Conservation (phyloP, 148 eudicot species). For the Cornus florida region DNA sequence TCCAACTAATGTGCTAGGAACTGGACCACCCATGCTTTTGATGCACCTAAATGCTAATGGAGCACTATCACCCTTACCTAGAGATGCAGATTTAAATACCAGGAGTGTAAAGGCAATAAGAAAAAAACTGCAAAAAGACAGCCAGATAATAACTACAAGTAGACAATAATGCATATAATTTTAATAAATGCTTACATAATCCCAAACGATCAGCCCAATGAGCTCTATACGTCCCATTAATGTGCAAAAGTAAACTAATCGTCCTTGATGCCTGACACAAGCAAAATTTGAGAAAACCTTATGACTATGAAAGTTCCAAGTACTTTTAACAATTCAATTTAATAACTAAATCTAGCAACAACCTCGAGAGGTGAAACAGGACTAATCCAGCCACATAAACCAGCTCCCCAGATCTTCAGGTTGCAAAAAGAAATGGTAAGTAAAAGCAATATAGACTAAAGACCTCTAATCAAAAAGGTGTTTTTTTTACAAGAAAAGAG, state of each 20-base stretch:
- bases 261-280: slow-evolving; percentile 53
- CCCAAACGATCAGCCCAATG: slow-evolving; percentile 94
- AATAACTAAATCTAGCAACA: slow-evolving; percentile 8
- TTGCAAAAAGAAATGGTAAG: slow-evolving; percentile 34
- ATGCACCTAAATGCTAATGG: slow-evolving; percentile 89
- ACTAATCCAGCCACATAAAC: slow-evolving; percentile 74
- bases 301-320: slow-evolving; percentile 2
- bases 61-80: slow-evolving; percentile 61
- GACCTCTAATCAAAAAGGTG: slow-evolving; percentile 2
- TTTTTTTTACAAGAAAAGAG: not conserved
- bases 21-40: slow-evolving; percentile 77
- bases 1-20: slow-evolving; percentile 84
- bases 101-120: slow-evolving; percentile 5
- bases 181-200: slow-evolving; percentile 59
- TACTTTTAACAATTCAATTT: not conserved
- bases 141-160: slow-evolving; percentile 8
- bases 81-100: slow-evolving; percentile 17
- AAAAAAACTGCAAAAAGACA: slow-evolving; percentile 18
- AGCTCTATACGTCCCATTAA: slow-evolving; percentile 93
- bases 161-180: not conserved
- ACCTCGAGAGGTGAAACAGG: slow-evolving; percentile 95
- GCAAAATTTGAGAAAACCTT: slow-evolving; percentile 11
- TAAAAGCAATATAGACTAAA: slow-evolving; percentile 11
- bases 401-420: slow-evolving; percentile 90
- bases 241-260: slow-evolving; percentile 57